phyloP scores from a whole-genome alignment of 1,284 basidiomycete species.

The Pseudozyma sp. region DNA sequence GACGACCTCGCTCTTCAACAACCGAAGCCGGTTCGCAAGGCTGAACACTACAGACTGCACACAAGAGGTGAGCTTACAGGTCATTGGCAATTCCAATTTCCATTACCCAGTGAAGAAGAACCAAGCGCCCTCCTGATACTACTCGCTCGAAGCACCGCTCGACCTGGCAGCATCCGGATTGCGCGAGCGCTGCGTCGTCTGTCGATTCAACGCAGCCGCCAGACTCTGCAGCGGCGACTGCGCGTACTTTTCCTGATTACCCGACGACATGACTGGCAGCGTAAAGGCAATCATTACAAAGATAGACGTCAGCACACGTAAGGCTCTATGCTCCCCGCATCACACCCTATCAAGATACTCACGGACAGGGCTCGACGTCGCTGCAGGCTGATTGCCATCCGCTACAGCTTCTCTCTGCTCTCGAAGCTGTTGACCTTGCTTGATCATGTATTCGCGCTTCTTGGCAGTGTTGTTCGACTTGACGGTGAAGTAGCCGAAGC shows the following conservation, averaged over 20 bases:
- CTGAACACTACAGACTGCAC: no score
- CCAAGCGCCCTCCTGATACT: neutral
- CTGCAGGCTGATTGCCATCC: constrained; percentile 3
- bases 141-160: neutral
- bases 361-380: constrained; percentile 20
- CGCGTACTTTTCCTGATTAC: constrained; percentile 36
- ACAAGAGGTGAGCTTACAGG: no score
- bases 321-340: no score
- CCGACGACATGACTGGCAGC: constrained; percentile 32
- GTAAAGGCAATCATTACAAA: neutral
- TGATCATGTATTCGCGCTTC: constrained; percentile 51
- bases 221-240: constrained; percentile 47
- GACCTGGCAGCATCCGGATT: constrained; percentile 5
- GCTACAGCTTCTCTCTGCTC: neutral
- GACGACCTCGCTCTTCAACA: no score
- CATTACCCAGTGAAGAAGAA: no score
- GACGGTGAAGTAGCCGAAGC: constrained; percentile 50
- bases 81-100: no score
- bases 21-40: no score
- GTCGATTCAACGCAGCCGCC: constrained; percentile 34
- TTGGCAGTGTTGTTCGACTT: constrained; percentile 51
- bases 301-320: no score
- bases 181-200: constrained; percentile 43
- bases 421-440: constrained; percentile 36
- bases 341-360: constrained; percentile 7